Percentiles rank a stretch among this genome's conserved stretches.
phyloP scores from a whole-genome alignment of 306 rosid genomes.

The Oemleria cerasiformis region DNA sequence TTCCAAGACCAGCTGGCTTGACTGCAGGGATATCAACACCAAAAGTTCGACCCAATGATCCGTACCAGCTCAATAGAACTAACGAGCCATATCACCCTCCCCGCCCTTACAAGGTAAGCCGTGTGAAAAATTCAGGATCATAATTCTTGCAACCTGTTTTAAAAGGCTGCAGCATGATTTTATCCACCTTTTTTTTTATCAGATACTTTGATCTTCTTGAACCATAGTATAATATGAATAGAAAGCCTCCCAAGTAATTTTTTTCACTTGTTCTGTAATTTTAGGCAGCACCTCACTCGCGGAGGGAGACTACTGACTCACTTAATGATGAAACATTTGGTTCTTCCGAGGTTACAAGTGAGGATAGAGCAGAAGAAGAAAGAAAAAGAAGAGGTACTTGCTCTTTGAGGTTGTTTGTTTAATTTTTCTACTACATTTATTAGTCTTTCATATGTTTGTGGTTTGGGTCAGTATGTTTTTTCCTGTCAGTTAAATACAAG shows the following conservation, averaged over 20 bases:
- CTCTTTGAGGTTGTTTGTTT: conserved; percentile 3
- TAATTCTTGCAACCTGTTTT: conserved; percentile 10
- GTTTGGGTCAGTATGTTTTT: conserved; percentile 18
- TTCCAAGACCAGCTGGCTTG: conserved; percentile 83
- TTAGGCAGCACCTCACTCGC: conserved; percentile 75
- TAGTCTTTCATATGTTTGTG: conserved; percentile 14
- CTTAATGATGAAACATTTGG: conserved; percentile 89
- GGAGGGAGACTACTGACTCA: conserved; percentile 61
- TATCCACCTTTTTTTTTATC: conserved; percentile 4
- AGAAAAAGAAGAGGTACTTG: conserved; percentile 89
- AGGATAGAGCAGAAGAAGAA: conserved; percentile 91
- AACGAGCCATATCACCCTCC: conserved; percentile 95
- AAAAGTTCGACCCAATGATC: conserved; percentile 60
- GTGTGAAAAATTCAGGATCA: neutral
- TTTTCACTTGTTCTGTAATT: conserved; percentile 20
- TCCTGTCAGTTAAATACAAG: conserved; percentile 11
- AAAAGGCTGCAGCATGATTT: conserved; percentile 8
- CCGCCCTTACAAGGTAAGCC: conserved; percentile 79
- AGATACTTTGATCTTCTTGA: neutral
- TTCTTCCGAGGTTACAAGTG: conserved; percentile 64
- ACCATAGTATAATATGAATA: conserved; percentile 18
- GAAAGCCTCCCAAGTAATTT: neutral
- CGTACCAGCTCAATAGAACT: conserved; percentile 50
- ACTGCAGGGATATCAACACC: conserved; percentile 59
- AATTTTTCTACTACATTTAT: conserved; percentile 21